Conservation (phyloP, 164 flowering plant species). For the Taxillus chinensis region DNA sequence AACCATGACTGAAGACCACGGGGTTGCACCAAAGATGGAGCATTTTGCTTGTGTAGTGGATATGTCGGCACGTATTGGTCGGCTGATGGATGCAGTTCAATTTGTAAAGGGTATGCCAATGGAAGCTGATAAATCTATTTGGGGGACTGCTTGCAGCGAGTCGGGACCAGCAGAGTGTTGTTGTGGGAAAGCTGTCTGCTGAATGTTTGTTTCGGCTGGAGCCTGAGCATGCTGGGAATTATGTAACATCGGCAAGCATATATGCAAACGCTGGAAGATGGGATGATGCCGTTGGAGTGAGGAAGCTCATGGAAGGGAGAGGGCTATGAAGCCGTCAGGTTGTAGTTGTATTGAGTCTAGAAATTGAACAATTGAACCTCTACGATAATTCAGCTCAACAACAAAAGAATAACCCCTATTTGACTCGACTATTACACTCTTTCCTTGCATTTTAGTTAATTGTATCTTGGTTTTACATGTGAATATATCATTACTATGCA, state of each 20-base stretch:
- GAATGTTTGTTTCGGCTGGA: not conserved
- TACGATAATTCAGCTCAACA: not conserved
- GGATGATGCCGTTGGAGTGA: slow-evolving; percentile 2
- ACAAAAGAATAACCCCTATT: not conserved
- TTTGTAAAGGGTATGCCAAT: not conserved
- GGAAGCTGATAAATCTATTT: not conserved
- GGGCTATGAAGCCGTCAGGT: slow-evolving; percentile 2
- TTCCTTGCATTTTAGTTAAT: not conserved
- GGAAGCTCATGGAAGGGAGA: slow-evolving; percentile 5
- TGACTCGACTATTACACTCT: not conserved
- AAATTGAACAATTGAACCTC: not conserved
- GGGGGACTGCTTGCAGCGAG: slow-evolving; percentile 5
- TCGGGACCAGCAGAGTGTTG: not conserved
- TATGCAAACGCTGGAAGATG: slow-evolving; percentile 1
- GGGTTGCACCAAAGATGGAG: slow-evolving; percentile 1
- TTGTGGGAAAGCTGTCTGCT: not conserved
- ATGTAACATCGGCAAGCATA: not conserved
- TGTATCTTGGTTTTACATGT: no score
- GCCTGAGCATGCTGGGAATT: slow-evolving; percentile 2
- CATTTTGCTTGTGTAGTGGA: slow-evolving; percentile 4
- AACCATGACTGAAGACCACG: not conserved
- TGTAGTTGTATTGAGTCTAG: not conserved
- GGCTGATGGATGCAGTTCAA: not conserved
- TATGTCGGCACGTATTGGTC: not conserved
- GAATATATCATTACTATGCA: no score